Percentiles rank a stretch among this genome's conserved stretches.
These are phyloP conservation scores for Puya raimondii DNA, from an alignment of 176 grass and related monocot species.

Conservation along the genomic window DNA sequence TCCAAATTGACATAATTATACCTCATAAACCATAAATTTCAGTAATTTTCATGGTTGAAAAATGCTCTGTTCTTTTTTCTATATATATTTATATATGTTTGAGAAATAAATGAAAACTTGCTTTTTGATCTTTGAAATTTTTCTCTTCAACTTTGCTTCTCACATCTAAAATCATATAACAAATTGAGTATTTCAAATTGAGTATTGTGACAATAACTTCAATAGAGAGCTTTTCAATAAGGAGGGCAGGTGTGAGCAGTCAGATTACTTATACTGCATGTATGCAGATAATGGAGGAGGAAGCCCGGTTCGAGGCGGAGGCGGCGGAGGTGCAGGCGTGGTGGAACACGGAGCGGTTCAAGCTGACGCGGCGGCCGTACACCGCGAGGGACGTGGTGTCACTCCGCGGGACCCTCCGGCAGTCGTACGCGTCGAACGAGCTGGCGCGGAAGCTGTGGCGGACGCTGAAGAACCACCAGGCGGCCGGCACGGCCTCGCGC, in stretches of 20 bases:
- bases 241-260: too few relatives aligned
- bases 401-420: conserved; percentile 80
- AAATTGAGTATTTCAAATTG: too few relatives aligned
- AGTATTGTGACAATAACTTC: too few relatives aligned
- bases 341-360: conserved; percentile 82
- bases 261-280: too few relatives aligned
- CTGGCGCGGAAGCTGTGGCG: conserved; percentile 83
- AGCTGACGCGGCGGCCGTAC: conserved; percentile 63
- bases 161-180: too few relatives aligned
- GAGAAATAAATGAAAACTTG: not conserved
- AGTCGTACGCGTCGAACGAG: conserved; percentile 75
- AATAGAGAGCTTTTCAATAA: too few relatives aligned
- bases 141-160: not conserved
- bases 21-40: too few relatives aligned
- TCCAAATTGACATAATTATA: too few relatives aligned
- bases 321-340: conserved; percentile 67
- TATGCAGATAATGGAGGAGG: conserved; percentile 84
- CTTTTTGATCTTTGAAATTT: not conserved
- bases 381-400: conserved; percentile 60
- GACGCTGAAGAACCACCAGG: conserved; percentile 67
- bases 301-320: conserved; percentile 78
- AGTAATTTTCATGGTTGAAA: too few relatives aligned
- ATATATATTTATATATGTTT: not conserved
- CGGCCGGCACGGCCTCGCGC: conserved; percentile 60
- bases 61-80: not conserved